Evolutionary conservation across 768 basidiomycete genomes (phyloP).

Genomic region (Boletus subparvulus): DNA sequence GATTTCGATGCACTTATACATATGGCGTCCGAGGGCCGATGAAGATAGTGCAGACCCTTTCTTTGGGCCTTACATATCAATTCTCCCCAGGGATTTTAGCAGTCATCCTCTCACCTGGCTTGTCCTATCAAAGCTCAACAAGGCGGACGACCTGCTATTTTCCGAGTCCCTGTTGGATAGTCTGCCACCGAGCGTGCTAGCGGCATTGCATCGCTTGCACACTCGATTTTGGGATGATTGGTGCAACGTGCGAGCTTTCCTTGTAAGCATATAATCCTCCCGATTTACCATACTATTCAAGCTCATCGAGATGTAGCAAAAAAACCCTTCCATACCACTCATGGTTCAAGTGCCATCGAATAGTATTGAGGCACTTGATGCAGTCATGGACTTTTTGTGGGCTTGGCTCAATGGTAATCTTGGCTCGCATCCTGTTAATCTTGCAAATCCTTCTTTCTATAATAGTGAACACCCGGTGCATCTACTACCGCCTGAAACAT

Average conservation of each 20-base stretch:
- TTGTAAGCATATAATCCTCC: slow-evolving; percentile 43
- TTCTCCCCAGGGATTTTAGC: slow-evolving; percentile 70
- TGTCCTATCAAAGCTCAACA: slow-evolving; percentile 30
- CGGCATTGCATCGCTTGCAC: slow-evolving; percentile 43
- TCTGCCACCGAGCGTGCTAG: slow-evolving; percentile 50
- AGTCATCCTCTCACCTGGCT: slow-evolving; percentile 84
- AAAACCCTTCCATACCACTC: neutral
- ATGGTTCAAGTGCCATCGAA: neutral
- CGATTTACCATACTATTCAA: neutral
- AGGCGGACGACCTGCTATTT: slow-evolving; percentile 14
- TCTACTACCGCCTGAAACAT: slow-evolving; percentile 63
- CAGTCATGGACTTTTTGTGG: slow-evolving; percentile 63
- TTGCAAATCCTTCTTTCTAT: slow-evolving; percentile 1
- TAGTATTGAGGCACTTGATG: slow-evolving; percentile 5
- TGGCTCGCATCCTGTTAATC: slow-evolving; percentile 2
- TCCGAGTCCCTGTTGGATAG: slow-evolving; percentile 34
- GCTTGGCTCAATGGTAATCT: slow-evolving; percentile 84
- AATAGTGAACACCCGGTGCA: slow-evolving; percentile 88
- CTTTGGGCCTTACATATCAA: slow-evolving; percentile 77
- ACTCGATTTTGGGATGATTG: slow-evolving; percentile 60
- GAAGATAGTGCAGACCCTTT: slow-evolving; percentile 49
- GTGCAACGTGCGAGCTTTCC: slow-evolving; percentile 45
- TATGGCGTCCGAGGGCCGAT: slow-evolving; percentile 54
- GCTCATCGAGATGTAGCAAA: slow-evolving; percentile 6
- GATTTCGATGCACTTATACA: slow-evolving; percentile 75